Evolutionary conservation across 805 yeast species (phyloP), one percentile per base, ranked within the genome.

Genomic region (Peterozyma xylosa): DNA sequence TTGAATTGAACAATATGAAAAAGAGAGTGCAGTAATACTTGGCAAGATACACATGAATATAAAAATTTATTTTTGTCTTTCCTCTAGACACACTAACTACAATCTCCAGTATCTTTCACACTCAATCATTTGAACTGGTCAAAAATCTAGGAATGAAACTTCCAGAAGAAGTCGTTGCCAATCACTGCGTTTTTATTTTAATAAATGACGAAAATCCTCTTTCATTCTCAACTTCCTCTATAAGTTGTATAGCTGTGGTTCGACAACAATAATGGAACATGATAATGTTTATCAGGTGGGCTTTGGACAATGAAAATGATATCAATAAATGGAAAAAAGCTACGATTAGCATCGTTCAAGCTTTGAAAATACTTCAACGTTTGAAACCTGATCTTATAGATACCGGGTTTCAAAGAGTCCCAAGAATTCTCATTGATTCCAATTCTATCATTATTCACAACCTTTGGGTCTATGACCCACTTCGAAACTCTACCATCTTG

Each of bases 171-270:
- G 15, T 34, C 15, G 9, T 9, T 7, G 9, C 35, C 14, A 35
- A 17, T n/a, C n/a, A n/a, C n/a, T n/a, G n/a, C n/a, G n/a, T 9
- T 30, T 21, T 10, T 33, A 39, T 14, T 18, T 38, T 15, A n/a
- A n/a, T 10, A 32, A n/a, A 29, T 33, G 16, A 14, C 6, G n/a
- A 42, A 13, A 35, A 11, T 14, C 9, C 9, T 6, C 11, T 18
- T 21, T 30, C 15, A 17, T 27, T 10, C 11, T 21, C 55, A 83
- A 56, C 86, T 78, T 2, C 98, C 98, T 45, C 97, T 74, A 66
- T 90, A 90, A 0, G 97, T 90, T 5, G 95, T 78, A 65, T 89
- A 90, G 32, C 96, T 83, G 63, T 83, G 87, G 57, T 87, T 87
- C 37, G 96, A 80, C 46, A 90, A 67, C 43, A 90, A 71, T 48